These are phyloP conservation scores for Populus hybrid DNA, from an alignment of 441 rosid genomes.

Conservation along the genomic window DNA sequence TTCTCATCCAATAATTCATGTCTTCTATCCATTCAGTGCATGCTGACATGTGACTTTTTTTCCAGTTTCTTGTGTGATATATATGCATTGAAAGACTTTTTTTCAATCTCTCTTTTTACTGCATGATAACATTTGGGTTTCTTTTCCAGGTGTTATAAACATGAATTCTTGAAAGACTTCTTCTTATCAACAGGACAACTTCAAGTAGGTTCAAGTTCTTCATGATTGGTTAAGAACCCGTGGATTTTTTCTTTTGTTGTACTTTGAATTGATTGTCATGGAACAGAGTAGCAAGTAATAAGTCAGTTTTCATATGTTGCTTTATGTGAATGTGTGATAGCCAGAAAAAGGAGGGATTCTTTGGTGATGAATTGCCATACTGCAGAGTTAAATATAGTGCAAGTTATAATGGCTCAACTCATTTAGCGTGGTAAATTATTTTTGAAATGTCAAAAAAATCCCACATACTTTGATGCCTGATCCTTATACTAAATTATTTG, in stretches of 20 bases:
- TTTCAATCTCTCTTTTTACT: background rate
- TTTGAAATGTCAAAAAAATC: background rate
- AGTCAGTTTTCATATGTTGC: slow-evolving; percentile 5
- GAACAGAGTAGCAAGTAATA: background rate
- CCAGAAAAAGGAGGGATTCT: background rate
- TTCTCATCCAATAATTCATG: background rate
- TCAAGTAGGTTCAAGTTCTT: slow-evolving; percentile 56
- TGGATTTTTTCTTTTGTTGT: background rate
- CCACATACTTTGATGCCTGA: background rate
- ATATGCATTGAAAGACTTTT: background rate
- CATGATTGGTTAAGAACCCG: slow-evolving; percentile 1
- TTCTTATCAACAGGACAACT: slow-evolving; percentile 92
- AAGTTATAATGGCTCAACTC: background rate
- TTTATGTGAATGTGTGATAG: background rate
- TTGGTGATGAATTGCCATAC: background rate
- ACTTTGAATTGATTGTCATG: background rate
- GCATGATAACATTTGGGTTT: background rate
- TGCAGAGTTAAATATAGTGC: background rate
- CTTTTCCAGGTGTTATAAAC: slow-evolving; percentile 67
- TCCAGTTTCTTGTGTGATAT: background rate
- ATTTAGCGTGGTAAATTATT: background rate
- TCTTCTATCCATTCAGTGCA: background rate
- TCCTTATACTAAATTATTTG: background rate
- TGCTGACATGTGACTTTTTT: background rate
- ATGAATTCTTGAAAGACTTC: slow-evolving; percentile 92